Evolutionary conservation across 176 grass and related monocot genomes (phyloP), one percentile per base, ranked within the genome.

Genomic region (Musa itinerans): DNA sequence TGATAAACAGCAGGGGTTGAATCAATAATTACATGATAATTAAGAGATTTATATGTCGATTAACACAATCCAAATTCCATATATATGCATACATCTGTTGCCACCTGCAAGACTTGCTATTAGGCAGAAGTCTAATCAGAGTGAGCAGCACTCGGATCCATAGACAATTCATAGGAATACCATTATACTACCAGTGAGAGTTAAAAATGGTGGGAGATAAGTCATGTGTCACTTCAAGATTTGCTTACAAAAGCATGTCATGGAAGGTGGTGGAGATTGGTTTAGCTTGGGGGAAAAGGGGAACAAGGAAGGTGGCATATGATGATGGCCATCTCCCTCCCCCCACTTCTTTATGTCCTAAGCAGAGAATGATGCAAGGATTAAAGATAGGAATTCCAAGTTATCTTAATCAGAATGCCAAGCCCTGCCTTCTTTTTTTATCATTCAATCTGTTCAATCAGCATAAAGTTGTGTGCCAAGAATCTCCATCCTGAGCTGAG

Each of bases 381-480:
- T 43, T 43, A 43, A 43, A 43, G 34, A 43, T 43, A 43, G 34
- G 34, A 43, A 43, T 43, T 43, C 34, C 34, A 43, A 43, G 34
- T 43, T 43, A 43, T 43, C 34, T 43, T 43, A 43, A 43, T 43
- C 51, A 49, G 70, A 66, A 52, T 59, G 50, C 52, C 43, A 20
- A 71, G 10, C 43, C 7, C 34, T 19, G 8, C 68, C 27, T 8
- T 50, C 10, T 49, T 16, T 69, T 80, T 80, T 59, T 80, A 59
- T 71, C 63, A 75, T 48, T 81, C 5, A 75, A 34, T 54, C 53
- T 72, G 63, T 75, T 68, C 21, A 68, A 53, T 56, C 10, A 82
- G 23, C 57, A 73, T 75, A 82, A 75, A 74, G 75, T 82, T 82
- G 8, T 68, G 74, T 80, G 73, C 50, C 73, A 52, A 58, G 78